Conservation (phyloP, 2,329 filamentous ascomycete species). For the Neopestalotiopsis sp. region DNA sequence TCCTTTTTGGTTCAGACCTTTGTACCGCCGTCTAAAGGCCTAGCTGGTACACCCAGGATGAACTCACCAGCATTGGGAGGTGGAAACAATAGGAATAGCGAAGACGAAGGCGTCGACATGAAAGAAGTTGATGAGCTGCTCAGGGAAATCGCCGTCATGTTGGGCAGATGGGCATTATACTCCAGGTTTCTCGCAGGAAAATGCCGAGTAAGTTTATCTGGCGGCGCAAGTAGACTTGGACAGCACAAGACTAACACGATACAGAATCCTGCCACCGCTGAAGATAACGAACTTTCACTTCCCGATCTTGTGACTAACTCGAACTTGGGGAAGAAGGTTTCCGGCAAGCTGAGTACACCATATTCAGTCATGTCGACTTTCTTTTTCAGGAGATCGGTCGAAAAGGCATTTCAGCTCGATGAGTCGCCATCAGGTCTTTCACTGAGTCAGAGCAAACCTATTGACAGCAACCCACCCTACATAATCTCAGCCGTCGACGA, state of each 20-base stretch:
- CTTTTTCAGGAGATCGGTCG: conserved; percentile 94
- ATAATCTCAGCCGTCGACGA: conserved; percentile 97
- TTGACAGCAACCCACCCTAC: conserved; percentile 82
- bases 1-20: conserved; percentile 97
- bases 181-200: conserved; percentile 87
- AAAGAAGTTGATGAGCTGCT: conserved; percentile 90
- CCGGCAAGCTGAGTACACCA: conserved; percentile 73
- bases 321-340: conserved; percentile 79
- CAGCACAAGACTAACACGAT: conserved; percentile 33
- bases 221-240: conserved; percentile 20
- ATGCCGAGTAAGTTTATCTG: conserved; percentile 68
- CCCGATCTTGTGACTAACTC: conserved; percentile 81
- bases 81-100: conserved; percentile 66
- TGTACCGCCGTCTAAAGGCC: conserved; percentile 71
- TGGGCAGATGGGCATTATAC: conserved; percentile 92
- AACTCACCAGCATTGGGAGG: conserved; percentile 75
- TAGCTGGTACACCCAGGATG: conserved; percentile 68
- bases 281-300: conserved; percentile 64
- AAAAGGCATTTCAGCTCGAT: conserved; percentile 97
- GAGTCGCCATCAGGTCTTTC: conserved; percentile 83
- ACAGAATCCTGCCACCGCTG: conserved; percentile 58
- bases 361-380: conserved; percentile 95
- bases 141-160: conserved; percentile 89
- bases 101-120: conserved; percentile 96
- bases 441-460: conserved; percentile 72